A percentile compares a stretch with the other conserved stretches of the same genome.
phyloP scores from a whole-genome alignment of 2,329 filamentous ascomycete species.

The Cladosporium sp. region DNA sequence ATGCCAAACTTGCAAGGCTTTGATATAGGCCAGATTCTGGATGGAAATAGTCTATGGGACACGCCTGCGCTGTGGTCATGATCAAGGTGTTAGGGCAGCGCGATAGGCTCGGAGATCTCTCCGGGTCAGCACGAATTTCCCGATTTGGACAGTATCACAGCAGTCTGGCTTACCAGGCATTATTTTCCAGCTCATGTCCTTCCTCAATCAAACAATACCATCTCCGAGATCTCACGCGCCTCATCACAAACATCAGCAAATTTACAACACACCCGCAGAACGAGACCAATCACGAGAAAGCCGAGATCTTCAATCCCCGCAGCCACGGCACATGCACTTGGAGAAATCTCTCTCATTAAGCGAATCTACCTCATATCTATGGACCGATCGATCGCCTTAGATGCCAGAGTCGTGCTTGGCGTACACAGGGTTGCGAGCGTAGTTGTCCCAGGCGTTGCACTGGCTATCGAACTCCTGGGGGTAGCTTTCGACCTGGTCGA shows the following conservation, averaged over 20 bases:
- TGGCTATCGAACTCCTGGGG: constrained; percentile 24
- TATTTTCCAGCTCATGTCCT: background rate
- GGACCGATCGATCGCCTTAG: background rate
- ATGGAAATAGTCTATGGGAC: constrained; percentile 9
- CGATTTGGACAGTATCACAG: no score
- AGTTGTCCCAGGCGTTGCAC: constrained; percentile 16
- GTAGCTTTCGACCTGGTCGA: constrained; percentile 18
- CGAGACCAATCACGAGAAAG: no score
- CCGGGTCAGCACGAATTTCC: no score
- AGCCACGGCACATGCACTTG: no score
- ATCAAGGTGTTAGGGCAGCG: background rate
- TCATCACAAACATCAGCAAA: no score
- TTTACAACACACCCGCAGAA: no score
- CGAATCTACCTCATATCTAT: background rate
- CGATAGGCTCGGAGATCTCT: background rate
- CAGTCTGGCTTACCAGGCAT: no score
- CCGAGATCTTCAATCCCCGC: no score
- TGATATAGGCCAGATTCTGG: constrained; percentile 7
- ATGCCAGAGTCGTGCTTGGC: constrained; percentile 1
- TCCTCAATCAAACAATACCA: no score
- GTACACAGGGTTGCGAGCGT: no score
- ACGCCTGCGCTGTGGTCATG: background rate
- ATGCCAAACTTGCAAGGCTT: constrained; percentile 12
- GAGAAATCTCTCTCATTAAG: constrained; percentile 6
- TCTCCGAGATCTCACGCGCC: no score